phyloP scores from a whole-genome alignment of 306 rosid genomes.

The Gleditsia sinensis region DNA sequence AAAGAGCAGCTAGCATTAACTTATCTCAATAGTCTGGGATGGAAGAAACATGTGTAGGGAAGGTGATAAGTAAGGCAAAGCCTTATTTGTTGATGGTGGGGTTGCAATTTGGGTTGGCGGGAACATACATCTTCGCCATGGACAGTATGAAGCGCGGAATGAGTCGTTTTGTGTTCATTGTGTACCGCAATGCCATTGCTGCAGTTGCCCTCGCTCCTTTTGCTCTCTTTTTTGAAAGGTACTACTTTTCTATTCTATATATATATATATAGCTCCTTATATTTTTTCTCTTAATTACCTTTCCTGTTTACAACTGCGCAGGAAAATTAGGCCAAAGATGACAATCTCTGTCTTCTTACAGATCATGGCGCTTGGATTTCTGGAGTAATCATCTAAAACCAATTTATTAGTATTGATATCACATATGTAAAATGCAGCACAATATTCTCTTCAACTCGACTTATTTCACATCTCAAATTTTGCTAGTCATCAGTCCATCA shows the following conservation, averaged over 20 bases:
- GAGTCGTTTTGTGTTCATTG: constrained; percentile 67
- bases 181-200: constrained; percentile 65
- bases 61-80: constrained; percentile 42
- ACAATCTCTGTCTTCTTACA: constrained; percentile 53
- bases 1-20: background rate
- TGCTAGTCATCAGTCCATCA: too few relatives aligned
- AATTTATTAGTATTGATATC: background rate
- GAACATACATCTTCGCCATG: constrained; percentile 54
- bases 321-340: constrained; percentile 78
- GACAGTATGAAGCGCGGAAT: constrained; percentile 61
- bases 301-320: constrained; percentile 33
- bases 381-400: constrained; percentile 56
- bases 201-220: constrained; percentile 65
- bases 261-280: background rate
- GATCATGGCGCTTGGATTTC: constrained; percentile 61
- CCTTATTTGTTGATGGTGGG: constrained; percentile 62
- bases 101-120: constrained; percentile 67
- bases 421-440: too few relatives aligned
- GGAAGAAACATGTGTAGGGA: constrained; percentile 14
- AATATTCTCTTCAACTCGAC: too few relatives aligned
- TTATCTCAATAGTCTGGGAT: too few relatives aligned
- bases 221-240: constrained; percentile 70
- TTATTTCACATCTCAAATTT: too few relatives aligned
- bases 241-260: background rate
- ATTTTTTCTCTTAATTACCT: too few relatives aligned